Percentiles rank a stretch among this genome's conserved stretches.
phyloP scores from a whole-genome alignment of 371 early-diverging fungal species.

The Lichtheimia hyalospora region DNA sequence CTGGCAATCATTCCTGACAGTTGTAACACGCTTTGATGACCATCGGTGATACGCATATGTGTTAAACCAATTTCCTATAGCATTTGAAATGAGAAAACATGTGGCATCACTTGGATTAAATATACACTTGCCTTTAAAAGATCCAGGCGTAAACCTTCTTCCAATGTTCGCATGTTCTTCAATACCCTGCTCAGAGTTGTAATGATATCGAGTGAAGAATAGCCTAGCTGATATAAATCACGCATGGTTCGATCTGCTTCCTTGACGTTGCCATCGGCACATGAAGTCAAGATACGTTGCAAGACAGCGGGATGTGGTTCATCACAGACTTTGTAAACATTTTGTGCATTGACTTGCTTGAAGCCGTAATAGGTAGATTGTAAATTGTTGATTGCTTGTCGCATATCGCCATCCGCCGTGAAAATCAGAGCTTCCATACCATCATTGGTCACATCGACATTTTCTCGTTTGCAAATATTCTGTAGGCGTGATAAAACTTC shows the following conservation, averaged over 20 bases:
- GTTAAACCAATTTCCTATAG: slow-evolving; percentile 80
- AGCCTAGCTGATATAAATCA: slow-evolving; percentile 81
- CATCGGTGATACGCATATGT: slow-evolving; percentile 87
- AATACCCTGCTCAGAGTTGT: slow-evolving; percentile 88
- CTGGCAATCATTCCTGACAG: slow-evolving; percentile 76
- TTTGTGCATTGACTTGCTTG: slow-evolving; percentile 78
- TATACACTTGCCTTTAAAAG: slow-evolving; percentile 69
- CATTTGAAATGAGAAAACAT: background rate
- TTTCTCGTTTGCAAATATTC: slow-evolving; percentile 85
- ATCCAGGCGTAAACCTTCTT: slow-evolving; percentile 64
- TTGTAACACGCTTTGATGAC: slow-evolving; percentile 79
- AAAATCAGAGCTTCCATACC: slow-evolving; percentile 94
- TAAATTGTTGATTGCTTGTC: slow-evolving; percentile 97
- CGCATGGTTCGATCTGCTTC: slow-evolving; percentile 69
- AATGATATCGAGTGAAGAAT: slow-evolving; percentile 88
- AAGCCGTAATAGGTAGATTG: slow-evolving; percentile 92
- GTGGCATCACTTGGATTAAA: background rate
- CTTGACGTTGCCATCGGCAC: slow-evolving; percentile 67
- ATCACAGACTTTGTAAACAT: slow-evolving; percentile 96
- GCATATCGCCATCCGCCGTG: slow-evolving; percentile 98
- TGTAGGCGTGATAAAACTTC: slow-evolving; percentile 79
- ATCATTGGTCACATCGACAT: slow-evolving; percentile 79
- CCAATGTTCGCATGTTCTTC: slow-evolving; percentile 53
- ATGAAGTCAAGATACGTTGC: slow-evolving; percentile 69
- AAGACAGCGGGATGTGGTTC: slow-evolving; percentile 90